phyloP scores from a whole-genome alignment of 2,329 filamentous ascomycete genomes.

The Aspergillus sclerotialis region DNA sequence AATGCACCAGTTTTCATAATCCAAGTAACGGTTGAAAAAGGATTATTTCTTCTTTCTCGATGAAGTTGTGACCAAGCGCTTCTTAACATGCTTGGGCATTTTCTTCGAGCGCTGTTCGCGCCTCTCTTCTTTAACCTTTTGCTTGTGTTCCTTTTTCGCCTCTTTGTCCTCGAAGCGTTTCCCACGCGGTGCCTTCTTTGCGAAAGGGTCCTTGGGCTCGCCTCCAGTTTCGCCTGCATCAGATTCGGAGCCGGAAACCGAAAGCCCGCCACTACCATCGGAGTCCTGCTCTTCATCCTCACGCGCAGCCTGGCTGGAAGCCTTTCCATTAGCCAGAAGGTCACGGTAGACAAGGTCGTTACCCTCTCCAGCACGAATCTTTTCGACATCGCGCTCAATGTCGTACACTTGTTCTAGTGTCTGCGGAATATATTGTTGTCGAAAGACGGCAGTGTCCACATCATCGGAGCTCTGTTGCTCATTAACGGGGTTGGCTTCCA shows the following conservation, averaged over 20 bases:
- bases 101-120: slow-evolving; percentile 88
- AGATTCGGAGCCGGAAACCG: slow-evolving; percentile 35
- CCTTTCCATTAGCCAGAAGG: slow-evolving; percentile 63
- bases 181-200: slow-evolving; percentile 65
- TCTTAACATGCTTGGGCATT: slow-evolving; percentile 95
- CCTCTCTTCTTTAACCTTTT: slow-evolving; percentile 89
- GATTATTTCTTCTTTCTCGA: slow-evolving; percentile 30
- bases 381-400: slow-evolving; percentile 80
- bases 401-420: slow-evolving; percentile 95
- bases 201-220: slow-evolving; percentile 45
- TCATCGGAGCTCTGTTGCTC: slow-evolving; percentile 47
- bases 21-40: no score
- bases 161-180: slow-evolving; percentile 90
- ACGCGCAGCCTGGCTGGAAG: slow-evolving; percentile 21
- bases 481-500: slow-evolving; percentile 42
- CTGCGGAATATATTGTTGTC: slow-evolving; percentile 93
- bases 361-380: slow-evolving; percentile 65
- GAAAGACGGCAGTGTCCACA: slow-evolving; percentile 85
- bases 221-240: slow-evolving; percentile 44
- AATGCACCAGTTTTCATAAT: no score
- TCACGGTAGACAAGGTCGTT: slow-evolving; percentile 78
- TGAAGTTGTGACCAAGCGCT: slow-evolving; percentile 39
- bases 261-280: slow-evolving; percentile 29
- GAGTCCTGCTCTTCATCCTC: slow-evolving; percentile 29
- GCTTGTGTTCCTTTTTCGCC: slow-evolving; percentile 80